These are phyloP conservation scores for Rhizopus stolonifer DNA, from an alignment of 371 early-diverging fungal genomes.

Conservation along the genomic window DNA sequence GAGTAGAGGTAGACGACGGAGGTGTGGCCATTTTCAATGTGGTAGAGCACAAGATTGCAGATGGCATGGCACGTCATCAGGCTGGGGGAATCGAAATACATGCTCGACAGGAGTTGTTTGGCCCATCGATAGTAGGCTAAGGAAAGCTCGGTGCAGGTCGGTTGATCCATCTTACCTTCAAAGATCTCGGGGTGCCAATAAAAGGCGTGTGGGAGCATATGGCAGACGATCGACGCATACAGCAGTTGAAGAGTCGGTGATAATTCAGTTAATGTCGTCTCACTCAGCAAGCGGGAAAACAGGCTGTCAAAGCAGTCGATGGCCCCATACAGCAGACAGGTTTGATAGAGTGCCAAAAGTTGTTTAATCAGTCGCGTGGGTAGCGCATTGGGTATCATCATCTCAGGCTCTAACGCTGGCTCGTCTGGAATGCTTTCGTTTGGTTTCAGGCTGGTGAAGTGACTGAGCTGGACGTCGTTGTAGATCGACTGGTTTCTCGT, in stretches of 20 bases:
- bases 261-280: not conserved
- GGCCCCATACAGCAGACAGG: slow-evolving; percentile 44
- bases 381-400: slow-evolving; percentile 8
- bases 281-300: slow-evolving; percentile 21
- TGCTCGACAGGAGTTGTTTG: slow-evolving; percentile 29
- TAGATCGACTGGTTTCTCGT: slow-evolving; percentile 41
- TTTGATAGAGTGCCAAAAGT: slow-evolving; percentile 31
- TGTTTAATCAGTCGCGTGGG: slow-evolving; percentile 7
- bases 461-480: slow-evolving; percentile 36
- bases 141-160: slow-evolving; percentile 16
- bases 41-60: slow-evolving; percentile 44
- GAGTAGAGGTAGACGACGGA: slow-evolving; percentile 43
- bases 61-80: slow-evolving; percentile 40
- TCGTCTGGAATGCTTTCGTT: slow-evolving; percentile 3
- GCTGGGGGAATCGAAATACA: slow-evolving; percentile 43
- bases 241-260: slow-evolving; percentile 30
- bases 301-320: slow-evolving; percentile 33
- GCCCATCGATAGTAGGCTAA: slow-evolving; percentile 42
- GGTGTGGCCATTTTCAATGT: slow-evolving; percentile 48
- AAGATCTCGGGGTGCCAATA: slow-evolving; percentile 42
- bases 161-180: slow-evolving; percentile 13
- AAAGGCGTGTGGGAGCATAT: slow-evolving; percentile 44
- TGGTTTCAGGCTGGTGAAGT: slow-evolving; percentile 44
- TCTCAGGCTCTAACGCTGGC: slow-evolving; percentile 5
- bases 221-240: slow-evolving; percentile 36